Base-by-base conservation (phyloP, 305 asterid genomes). In the Fraxinus sp. region DNA sequence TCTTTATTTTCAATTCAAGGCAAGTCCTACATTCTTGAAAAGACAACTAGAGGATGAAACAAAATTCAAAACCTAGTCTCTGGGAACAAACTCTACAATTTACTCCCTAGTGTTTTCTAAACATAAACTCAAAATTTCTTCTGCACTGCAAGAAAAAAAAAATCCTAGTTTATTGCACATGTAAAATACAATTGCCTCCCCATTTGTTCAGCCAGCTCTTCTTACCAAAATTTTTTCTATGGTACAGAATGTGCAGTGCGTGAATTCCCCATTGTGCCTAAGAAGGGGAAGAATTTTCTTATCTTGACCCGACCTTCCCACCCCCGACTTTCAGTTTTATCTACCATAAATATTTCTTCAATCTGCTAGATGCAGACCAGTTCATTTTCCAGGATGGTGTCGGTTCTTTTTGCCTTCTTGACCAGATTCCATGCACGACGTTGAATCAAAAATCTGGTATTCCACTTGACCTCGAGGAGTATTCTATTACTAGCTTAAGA, bases 401-500 rank as follows among this genome's bases (percentile, higher is more conserved):
- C 80, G 46, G 79, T 55, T 78, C 76, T 20, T 30, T 78, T 55
- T 24, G 83, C 78, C 72, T 66, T 62, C 72, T 18, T 76, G 73
- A 44, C 80, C 30, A 30, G 66, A 22, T 46, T 35, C 24, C 80
- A 64, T 39, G 80, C 70, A 39, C 16, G 74, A 59, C 33, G 64
- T 66, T 55, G 11, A 83, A 85, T 90, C 84, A 94, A 76, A 86
- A 87, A 66, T 93, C 95, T 52, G 62, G 62, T 52, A 52, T 52
- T 0, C 93, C 86, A 74, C 86, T 92, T 44, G 98, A 93, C 71
- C 99, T 88, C 46, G 98, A 80, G 32, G 99, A 93, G 88, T 96
- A 94, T 76, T 96, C 99, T 0, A 93, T 86, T 36, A 94, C 98
- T 86, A 94, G 89, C 94, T 88, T 96, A 24, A 96, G 94, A 85